These are phyloP conservation scores for Penicillium sp. DNA, from an alignment of 2,329 filamentous ascomycete species.

Conservation along the genomic window DNA sequence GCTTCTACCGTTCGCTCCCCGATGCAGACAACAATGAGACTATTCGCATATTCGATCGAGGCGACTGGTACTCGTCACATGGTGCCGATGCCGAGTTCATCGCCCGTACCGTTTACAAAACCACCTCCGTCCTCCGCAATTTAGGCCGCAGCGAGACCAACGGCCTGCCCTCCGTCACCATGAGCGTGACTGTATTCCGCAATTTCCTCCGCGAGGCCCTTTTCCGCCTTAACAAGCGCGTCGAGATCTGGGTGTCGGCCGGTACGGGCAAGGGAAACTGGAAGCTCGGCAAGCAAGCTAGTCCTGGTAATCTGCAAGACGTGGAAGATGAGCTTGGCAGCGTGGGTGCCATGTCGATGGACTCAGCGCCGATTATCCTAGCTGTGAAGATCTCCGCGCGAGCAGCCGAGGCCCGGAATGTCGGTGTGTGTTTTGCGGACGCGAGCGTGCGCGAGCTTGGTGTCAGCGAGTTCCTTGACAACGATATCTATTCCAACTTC, in stretches of 20 bases:
- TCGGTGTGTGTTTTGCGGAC: conserved; percentile 97
- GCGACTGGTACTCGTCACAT: conserved; percentile 84
- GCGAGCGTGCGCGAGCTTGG: conserved; percentile 93
- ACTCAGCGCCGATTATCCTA: conserved; percentile 89
- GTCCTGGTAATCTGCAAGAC: conserved; percentile 93
- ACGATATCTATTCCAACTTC: conserved; percentile 97
- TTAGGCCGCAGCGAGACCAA: conserved; percentile 81
- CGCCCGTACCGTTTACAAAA: conserved; percentile 82
- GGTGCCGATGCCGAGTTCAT: conserved; percentile 52
- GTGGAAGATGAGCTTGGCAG: conserved; percentile 90
- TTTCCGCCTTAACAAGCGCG: conserved; percentile 83
- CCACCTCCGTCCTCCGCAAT: conserved; percentile 89
- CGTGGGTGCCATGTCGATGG: conserved; percentile 61
- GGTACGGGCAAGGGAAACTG: conserved; percentile 78
- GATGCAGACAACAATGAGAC: conserved; percentile 63
- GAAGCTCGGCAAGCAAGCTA: conserved; percentile 89
- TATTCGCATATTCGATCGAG: conserved; percentile 87
- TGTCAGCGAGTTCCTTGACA: conserved; percentile 98
- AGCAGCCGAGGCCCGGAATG: conserved; percentile 77
- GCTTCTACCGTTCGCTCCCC: conserved; percentile 87
- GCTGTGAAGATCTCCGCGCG: conserved; percentile 92
- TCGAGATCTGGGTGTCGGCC: conserved; percentile 84
- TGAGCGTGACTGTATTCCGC: conserved; percentile 91
- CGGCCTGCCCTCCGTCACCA: conserved; percentile 89
- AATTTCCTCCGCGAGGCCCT: conserved; percentile 94